phyloP scores from a whole-genome alignment of 2,329 filamentous ascomycete genomes.

The Fusarium siculi region DNA sequence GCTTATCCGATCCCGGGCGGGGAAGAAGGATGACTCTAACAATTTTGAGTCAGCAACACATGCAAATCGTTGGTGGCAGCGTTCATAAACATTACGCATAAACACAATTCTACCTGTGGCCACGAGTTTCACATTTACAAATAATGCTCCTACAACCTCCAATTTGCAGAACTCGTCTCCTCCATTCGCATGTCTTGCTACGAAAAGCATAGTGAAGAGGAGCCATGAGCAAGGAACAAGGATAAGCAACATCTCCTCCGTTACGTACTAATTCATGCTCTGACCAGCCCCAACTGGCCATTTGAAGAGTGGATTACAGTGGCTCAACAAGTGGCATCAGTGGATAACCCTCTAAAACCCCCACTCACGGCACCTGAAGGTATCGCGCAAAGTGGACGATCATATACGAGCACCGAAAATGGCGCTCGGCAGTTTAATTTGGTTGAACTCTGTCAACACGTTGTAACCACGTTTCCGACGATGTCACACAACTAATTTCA shows the following conservation, averaged over 20 bases:
- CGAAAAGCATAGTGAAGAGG: neutral
- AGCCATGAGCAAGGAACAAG: neutral
- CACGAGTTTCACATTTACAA: neutral
- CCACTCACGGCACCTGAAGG: neutral
- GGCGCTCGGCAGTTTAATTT: neutral
- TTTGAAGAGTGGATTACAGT: neutral
- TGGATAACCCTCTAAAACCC: neutral
- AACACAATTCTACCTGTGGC: accelerated
- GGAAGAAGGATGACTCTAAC: neutral
- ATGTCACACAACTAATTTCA: neutral
- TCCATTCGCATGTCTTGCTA: neutral
- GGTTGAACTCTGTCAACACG: neutral
- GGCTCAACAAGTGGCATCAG: neutral
- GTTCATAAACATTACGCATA: neutral
- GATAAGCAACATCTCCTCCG: no score
- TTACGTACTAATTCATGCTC: neutral
- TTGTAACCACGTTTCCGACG: neutral
- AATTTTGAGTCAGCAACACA: neutral
- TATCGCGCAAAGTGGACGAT: neutral
- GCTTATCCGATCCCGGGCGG: neutral
- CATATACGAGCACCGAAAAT: neutral
- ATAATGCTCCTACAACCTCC: neutral
- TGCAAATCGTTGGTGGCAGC: neutral
- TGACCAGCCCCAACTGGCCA: neutral
- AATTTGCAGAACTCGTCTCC: neutral